phyloP scores from a whole-genome alignment of 176 grass and related monocot species.

The Panicum miliaceum region DNA sequence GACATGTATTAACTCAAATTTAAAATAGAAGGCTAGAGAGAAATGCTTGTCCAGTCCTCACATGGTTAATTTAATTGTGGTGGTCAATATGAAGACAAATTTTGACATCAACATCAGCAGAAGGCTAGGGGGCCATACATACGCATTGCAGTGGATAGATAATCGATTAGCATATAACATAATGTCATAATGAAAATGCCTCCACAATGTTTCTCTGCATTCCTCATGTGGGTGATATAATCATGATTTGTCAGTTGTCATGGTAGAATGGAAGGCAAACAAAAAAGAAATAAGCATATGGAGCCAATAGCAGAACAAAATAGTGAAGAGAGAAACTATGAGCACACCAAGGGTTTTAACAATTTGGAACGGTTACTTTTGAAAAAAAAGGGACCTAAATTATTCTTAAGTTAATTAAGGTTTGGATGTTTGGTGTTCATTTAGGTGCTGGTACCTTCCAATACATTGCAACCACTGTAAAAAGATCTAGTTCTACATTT shows the following conservation, averaged over 20 bases:
- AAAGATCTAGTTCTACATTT: not conserved
- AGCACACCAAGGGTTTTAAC: not conserved
- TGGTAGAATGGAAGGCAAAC: not conserved
- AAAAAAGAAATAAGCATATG: not conserved
- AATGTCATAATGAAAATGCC: not conserved
- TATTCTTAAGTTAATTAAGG: not conserved
- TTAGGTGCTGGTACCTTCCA: not conserved
- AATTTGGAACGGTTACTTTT: not conserved
- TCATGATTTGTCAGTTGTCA: not conserved
- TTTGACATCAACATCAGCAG: slow-evolving; percentile 1
- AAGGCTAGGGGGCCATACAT: not conserved
- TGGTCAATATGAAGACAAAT: not conserved
- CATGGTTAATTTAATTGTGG: not conserved
- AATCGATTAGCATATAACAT: slow-evolving; percentile 9
- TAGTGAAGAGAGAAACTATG: not conserved
- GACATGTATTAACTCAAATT: not conserved
- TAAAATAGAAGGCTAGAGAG: not conserved
- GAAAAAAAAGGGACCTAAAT: not conserved
- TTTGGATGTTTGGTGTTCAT: not conserved
- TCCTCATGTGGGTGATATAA: not conserved
- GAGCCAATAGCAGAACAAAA: not conserved
- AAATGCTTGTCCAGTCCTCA: not conserved
- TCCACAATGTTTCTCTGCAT: not conserved
- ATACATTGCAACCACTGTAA: not conserved
- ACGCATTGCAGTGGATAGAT: not conserved